Base-by-base conservation (phyloP, 1,139 yeast genomes). In the Suhomyces bokatorum region DNA sequence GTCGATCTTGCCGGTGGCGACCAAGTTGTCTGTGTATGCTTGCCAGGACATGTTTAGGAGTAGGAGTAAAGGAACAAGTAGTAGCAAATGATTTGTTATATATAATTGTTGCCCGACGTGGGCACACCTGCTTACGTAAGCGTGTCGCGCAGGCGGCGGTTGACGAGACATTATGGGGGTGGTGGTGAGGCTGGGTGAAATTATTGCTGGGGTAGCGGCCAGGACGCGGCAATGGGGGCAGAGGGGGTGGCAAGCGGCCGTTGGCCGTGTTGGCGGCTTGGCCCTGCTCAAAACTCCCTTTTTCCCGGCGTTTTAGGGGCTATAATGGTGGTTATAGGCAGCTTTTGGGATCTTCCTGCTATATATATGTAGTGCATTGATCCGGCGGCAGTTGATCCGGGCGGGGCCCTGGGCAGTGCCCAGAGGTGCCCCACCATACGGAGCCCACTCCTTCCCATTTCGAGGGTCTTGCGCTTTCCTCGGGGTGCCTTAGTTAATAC, bases 11-110 rank as follows among this genome's bases (percentile, higher is more conserved):
- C 89, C 89, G 46, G 97, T 85, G 45, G 84, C 86, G 57, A 86
- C 73, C 57, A 93, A 81, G 70, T 90, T 90, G 66, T 93, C 98
- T 49, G 97, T 90, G 77, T 93, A 93, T 50, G 97, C 97, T 84
- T 74, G 70, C 73, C 74, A 68, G 49, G 74, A 67, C 76, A 73
- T 58, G 32, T 20, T 17, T 20, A 6, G 24, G 22, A 44, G n/a
- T 20, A n/a, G n/a, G 35, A 26, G 17, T 34, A 26, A 37, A 13
- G 28, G 32, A 33, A 15, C 14, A 29, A 35, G 30, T 17, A 22
- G 35, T 33, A 33, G 24, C 40, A 22, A 22, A 27, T n/a, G 35
- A 30, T 32, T 31, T 17, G 35, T 44, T 38, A 40, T 34, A 44
- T 34, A 34, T 2, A 26, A 32, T 44, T 39, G 40, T 42, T 35